A percentile compares a stretch with the other conserved stretches of the same genome.
phyloP scores from a whole-genome alignment of 2,329 filamentous ascomycete genomes.

The Alternaria arbusti region DNA sequence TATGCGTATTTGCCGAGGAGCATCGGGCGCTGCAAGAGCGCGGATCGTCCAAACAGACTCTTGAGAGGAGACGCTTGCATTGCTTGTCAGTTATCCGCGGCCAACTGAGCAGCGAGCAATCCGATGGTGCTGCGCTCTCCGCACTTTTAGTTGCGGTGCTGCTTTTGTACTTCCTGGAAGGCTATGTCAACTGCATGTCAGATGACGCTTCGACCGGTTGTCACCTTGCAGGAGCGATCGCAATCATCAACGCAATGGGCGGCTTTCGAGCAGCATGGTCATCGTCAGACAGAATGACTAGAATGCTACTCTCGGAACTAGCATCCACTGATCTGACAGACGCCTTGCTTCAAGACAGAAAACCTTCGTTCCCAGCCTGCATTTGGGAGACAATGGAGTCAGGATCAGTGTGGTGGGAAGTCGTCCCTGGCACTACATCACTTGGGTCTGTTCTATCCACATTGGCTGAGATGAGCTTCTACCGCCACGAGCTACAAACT shows the following conservation, averaged over 20 bases:
- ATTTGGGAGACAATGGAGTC: conserved; percentile 17
- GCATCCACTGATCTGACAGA: conserved; percentile 23
- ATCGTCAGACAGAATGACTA: conserved; percentile 9
- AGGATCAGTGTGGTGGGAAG: conserved; percentile 19
- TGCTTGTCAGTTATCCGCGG: conserved; percentile 16
- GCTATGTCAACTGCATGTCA: conserved; percentile 18
- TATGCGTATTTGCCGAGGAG: conserved; percentile 18
- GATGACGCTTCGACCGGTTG: conserved; percentile 19
- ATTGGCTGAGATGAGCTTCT: conserved; percentile 13
- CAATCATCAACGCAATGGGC: conserved; percentile 79
- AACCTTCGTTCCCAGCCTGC: conserved; percentile 11
- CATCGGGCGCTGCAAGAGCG: conserved; percentile 17
- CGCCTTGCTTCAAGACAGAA: conserved; percentile 16
- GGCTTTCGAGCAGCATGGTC: conserved; percentile 39
- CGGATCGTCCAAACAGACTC: conserved; percentile 4
- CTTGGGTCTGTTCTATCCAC: conserved; percentile 6
- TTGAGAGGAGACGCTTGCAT: conserved; percentile 8
- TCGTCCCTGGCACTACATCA: not conserved
- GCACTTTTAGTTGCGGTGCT: conserved; percentile 19
- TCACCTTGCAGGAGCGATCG: conserved; percentile 60
- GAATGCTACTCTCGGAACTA: conserved; percentile 21
- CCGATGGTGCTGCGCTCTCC: conserved; percentile 8
- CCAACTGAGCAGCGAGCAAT: conserved; percentile 6
- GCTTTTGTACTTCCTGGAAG: conserved; percentile 21
- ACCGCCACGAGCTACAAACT: conserved; percentile 1